A percentile compares a stretch with the other conserved stretches of the same genome.
These are phyloP conservation scores for Entomophthora muscae DNA, from an alignment of 371 early-diverging fungal species.

Conservation along the genomic window DNA sequence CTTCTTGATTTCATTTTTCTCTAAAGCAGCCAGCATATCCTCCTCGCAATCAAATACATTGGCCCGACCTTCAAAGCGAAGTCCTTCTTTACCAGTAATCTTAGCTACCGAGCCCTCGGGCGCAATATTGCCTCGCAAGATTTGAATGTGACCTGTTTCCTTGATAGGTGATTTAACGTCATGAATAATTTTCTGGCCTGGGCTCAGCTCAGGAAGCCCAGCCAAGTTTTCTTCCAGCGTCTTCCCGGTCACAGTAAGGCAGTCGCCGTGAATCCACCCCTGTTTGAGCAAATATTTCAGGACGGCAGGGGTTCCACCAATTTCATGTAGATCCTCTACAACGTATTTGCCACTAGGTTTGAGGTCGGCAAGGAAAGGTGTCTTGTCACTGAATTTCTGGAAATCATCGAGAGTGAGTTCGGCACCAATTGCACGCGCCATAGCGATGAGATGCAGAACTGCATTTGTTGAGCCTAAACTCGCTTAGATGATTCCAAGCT, in stretches of 20 bases:
- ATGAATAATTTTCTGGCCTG: conserved; percentile 71
- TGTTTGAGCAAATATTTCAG: conserved; percentile 70
- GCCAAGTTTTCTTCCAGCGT: conserved; percentile 77
- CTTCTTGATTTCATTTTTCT: conserved; percentile 56
- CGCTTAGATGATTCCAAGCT: neutral
- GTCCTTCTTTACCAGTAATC: conserved; percentile 96
- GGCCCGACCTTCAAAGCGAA: conserved; percentile 67
- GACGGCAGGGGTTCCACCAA: conserved; percentile 83
- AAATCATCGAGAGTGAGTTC: conserved; percentile 78
- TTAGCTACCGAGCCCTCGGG: conserved; percentile 95
- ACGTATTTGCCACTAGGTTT: conserved; percentile 94
- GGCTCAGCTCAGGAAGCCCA: conserved; percentile 39
- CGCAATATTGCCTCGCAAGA: conserved; percentile 85
- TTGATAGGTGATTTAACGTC: conserved; percentile 83
- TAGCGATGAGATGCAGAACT: conserved; percentile 90
- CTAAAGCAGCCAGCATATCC: conserved; percentile 69
- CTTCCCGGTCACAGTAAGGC: conserved; percentile 86
- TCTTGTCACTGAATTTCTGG: conserved; percentile 69
- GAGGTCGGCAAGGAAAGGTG: conserved; percentile 88
- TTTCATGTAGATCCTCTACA: conserved; percentile 76
- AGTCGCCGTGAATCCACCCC: conserved; percentile 63
- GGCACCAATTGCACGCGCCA: conserved; percentile 67
- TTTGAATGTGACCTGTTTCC: conserved; percentile 79
- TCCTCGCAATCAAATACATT: conserved; percentile 82
- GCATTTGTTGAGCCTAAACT: conserved; percentile 76